phyloP scores from a whole-genome alignment of 2,329 filamentous ascomycete species.

The Rhinocladiella similis region DNA sequence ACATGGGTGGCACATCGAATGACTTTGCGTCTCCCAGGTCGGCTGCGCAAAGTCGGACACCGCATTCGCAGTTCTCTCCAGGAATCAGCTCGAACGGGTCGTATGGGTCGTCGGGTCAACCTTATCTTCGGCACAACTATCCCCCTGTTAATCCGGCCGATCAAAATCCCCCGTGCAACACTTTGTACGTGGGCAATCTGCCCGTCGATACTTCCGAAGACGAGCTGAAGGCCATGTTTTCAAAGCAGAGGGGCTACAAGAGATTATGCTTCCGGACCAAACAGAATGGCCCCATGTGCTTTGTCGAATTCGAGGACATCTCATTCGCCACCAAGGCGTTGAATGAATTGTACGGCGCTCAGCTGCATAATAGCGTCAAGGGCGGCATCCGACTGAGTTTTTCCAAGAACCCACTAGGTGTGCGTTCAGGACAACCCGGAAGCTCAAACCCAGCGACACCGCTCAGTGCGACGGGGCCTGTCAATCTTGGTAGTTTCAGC shows the following conservation, averaged over 20 bases:
- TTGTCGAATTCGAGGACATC: constrained; percentile 95
- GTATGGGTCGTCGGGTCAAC: constrained; percentile 58
- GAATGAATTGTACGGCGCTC: constrained; percentile 83
- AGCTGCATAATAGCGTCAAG: constrained; percentile 87
- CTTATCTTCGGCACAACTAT: constrained; percentile 66
- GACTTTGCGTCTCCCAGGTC: constrained; percentile 55
- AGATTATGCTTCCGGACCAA: constrained; percentile 93
- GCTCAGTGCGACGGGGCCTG: constrained; percentile 51
- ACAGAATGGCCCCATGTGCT: constrained; percentile 95
- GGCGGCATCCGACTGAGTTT: constrained; percentile 94
- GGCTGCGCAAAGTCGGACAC: constrained; percentile 51
- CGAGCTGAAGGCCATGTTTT: constrained; percentile 90
- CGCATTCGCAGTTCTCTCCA: constrained; percentile 59
- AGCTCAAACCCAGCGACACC: constrained; percentile 50
- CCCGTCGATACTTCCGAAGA: constrained; percentile 92
- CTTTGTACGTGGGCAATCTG: constrained; percentile 94
- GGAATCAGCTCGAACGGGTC: constrained; percentile 50
- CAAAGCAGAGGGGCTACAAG: constrained; percentile 91
- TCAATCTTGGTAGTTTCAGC: constrained; percentile 59
- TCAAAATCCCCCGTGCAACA: constrained; percentile 96
- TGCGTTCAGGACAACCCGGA: constrained; percentile 72
- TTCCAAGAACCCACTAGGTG: constrained; percentile 94
- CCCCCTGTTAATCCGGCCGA: constrained; percentile 92
- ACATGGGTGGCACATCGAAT: constrained; percentile 39
- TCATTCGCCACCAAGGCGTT: constrained; percentile 89